phyloP scores from a whole-genome alignment of 2,329 filamentous ascomycete species.

The Clarireedia homoeocarpa region DNA sequence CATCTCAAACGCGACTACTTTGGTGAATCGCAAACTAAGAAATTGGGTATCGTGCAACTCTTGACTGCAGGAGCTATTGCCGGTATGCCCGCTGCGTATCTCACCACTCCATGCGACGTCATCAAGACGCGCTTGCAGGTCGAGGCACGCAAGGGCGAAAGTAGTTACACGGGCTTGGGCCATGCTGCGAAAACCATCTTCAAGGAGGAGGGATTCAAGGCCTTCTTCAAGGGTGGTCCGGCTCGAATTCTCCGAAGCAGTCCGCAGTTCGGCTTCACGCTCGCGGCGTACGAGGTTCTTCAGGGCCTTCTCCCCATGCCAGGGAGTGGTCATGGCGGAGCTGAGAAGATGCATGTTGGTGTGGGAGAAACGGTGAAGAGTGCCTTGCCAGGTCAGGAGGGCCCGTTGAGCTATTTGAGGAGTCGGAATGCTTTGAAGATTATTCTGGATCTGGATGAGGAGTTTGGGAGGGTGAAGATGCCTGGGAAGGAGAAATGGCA shows the following conservation, averaged over 20 bases:
- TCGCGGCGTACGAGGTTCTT: conserved; percentile 89
- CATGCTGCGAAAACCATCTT: conserved; percentile 79
- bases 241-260: conserved; percentile 92
- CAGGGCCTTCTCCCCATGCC: conserved; percentile 76
- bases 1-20: conserved; percentile 93
- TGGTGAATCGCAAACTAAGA: conserved; percentile 79
- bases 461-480: conserved; percentile 57
- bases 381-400: conserved; percentile 31
- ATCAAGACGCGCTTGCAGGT: conserved; percentile 99
- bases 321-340: conserved; percentile 43
- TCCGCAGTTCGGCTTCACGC: conserved; percentile 95
- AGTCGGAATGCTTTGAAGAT: conserved; percentile 93
- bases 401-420: conserved; percentile 49
- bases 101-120: conserved; percentile 95
- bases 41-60: conserved; percentile 82
- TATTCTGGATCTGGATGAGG: conserved; percentile 86
- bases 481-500: conserved; percentile 25
- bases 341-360: conserved; percentile 40
- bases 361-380: conserved; percentile 53
- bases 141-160: conserved; percentile 92
- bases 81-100: conserved; percentile 84
- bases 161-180: conserved; percentile 75
- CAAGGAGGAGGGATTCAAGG: conserved; percentile 86
- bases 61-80: conserved; percentile 91
- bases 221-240: conserved; percentile 98